These are phyloP conservation scores for Amoebophrya sp. DNA, from an alignment of 169 alveolate species.

Conservation along the genomic window DNA sequence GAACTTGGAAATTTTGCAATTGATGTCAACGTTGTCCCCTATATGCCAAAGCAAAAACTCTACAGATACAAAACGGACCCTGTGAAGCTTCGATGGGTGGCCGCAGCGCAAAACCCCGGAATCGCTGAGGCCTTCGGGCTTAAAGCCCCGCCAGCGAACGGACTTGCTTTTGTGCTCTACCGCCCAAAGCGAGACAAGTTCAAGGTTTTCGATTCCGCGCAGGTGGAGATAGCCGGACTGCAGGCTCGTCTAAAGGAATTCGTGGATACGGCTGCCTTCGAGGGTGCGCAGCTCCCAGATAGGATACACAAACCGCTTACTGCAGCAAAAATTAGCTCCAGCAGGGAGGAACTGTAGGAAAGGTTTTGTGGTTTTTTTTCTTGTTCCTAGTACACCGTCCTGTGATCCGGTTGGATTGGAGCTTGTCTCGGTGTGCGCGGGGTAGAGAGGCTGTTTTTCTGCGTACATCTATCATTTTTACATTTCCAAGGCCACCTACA, in stretches of 20 bases:
- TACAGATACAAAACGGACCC: background rate
- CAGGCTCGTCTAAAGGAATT: background rate
- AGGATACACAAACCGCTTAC: background rate
- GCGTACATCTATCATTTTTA: no score
- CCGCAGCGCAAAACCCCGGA: background rate
- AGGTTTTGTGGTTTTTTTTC: no score
- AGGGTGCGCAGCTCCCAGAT: background rate
- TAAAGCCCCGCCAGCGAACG: background rate
- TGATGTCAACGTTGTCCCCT: no score
- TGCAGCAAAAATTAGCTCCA: background rate
- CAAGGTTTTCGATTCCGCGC: background rate
- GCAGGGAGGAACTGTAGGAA: background rate
- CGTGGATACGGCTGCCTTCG: background rate
- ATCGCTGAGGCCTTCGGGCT: background rate
- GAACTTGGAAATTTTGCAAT: no score
- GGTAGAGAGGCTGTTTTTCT: no score
- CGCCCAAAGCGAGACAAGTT: background rate
- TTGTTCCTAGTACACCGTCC: no score
- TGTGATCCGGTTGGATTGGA: no score
- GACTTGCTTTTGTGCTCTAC: background rate
- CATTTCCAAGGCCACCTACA: no score
- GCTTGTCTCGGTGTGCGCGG: no score
- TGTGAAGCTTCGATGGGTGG: background rate
- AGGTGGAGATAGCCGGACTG: no score
- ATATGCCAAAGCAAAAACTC: no score